A percentile compares a stretch with the other conserved stretches of the same genome.
Conservation (phyloP, 2,329 filamentous ascomycete species). For the Fusarium brachygibbosum region DNA sequence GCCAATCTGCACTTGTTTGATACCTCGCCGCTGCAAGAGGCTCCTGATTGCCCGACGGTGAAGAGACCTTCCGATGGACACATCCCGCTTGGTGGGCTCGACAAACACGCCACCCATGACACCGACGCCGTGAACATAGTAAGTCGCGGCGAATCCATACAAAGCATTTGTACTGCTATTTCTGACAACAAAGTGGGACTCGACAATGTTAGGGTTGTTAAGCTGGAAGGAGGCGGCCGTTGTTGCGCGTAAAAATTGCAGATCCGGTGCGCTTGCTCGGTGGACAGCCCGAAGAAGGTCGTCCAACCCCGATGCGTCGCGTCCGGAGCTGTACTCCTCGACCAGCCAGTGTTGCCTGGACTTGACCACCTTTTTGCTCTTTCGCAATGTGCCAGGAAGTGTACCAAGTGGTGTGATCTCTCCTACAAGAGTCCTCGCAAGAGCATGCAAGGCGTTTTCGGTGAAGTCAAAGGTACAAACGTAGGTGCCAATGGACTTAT, state of each 20-base stretch:
- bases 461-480: constrained; percentile 98
- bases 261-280: constrained; percentile 73
- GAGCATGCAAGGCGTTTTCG: constrained; percentile 86
- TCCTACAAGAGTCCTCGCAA: constrained; percentile 87
- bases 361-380: constrained; percentile 87
- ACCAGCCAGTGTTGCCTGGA: constrained; percentile 97
- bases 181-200: constrained; percentile 90
- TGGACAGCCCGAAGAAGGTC: constrained; percentile 79
- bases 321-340: constrained; percentile 84
- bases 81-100: constrained; percentile 84
- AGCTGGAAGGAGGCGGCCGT: constrained; percentile 83
- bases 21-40: constrained; percentile 75
- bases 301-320: constrained; percentile 80
- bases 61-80: constrained; percentile 91
- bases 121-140: constrained; percentile 79
- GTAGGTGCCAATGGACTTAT: constrained; percentile 90
- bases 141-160: constrained; percentile 93
- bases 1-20: constrained; percentile 86
- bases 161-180: constrained; percentile 93
- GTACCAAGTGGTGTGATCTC: constrained; percentile 73
- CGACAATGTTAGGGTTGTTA: constrained; percentile 76
- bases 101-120: constrained; percentile 91
- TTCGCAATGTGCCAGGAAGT: constrained; percentile 81
- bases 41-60: constrained; percentile 87
- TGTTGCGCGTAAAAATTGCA: constrained; percentile 78